Evolutionary conservation across 202 grass and related monocot genomes (phyloP).

Genomic region (Bolboschoenoplectus hybrid): DNA sequence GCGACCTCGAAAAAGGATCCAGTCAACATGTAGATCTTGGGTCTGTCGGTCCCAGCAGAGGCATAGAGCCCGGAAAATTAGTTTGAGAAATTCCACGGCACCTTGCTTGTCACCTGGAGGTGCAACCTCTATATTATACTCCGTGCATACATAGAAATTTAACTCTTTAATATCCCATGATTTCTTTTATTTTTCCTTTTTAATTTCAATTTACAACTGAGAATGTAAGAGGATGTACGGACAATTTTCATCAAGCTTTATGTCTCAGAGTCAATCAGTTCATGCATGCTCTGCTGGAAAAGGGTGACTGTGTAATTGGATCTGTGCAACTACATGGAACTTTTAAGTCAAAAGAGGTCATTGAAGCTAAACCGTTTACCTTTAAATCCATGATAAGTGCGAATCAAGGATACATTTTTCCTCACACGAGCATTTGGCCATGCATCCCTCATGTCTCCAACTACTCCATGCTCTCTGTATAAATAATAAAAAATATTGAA

Average conservation of each 20-base stretch:
- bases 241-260: neutral
- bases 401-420: constrained; percentile 96
- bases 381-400: constrained; percentile 99
- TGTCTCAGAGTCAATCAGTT: neutral
- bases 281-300: neutral
- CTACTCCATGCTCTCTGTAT: constrained; percentile 89
- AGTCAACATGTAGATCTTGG: constrained; percentile 95
- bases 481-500: neutral
- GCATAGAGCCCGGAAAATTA: constrained; percentile 96
- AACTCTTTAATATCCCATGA: neutral
- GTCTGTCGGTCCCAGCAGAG: constrained; percentile 98
- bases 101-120: constrained; percentile 92
- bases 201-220: neutral
- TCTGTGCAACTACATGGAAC: constrained; percentile 8
- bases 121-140: neutral
- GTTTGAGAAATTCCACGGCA: constrained; percentile 87
- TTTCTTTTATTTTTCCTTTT: neutral
- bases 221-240: neutral
- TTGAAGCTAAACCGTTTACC: constrained; percentile 48
- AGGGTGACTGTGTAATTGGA: neutral
- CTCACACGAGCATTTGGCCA: constrained; percentile 92
- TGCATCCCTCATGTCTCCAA: constrained; percentile 99
- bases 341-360: neutral
- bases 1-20: constrained; percentile 88
- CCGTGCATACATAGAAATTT: neutral